phyloP scores from a whole-genome alignment of 306 rosid species.

The Prunus persica region Prunus_persica_NCBIv2 NC_034016.1:19610001-19610500 shows the following conservation, averaged over 20 bases:
- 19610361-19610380: conserved; percentile 98
- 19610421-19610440: neutral
- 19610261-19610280: conserved; percentile 80
- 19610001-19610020: neutral
- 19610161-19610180: conserved; percentile 95
- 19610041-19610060: neutral
- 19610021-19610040: neutral
- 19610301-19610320: conserved; percentile 94
- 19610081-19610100: conserved; percentile 90
- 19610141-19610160: conserved; percentile 92
- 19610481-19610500: neutral
- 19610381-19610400: conserved; percentile 76
- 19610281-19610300: conserved; percentile 98
- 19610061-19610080: conserved; percentile 78
- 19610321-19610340: conserved; percentile 92
- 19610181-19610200: conserved; percentile 95
- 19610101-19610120: conserved; percentile 84
- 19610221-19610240: conserved; percentile 80
- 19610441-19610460: neutral
- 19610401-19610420: neutral
- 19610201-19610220: conserved; percentile 83
- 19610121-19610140: conserved; percentile 97
- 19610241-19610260: conserved; percentile 85
- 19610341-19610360: conserved; percentile 74
- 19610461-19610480: neutral